Conservation (phyloP, 2,329 filamentous ascomycete genomes). For the Pseudocercospora macadamiae region DNA sequence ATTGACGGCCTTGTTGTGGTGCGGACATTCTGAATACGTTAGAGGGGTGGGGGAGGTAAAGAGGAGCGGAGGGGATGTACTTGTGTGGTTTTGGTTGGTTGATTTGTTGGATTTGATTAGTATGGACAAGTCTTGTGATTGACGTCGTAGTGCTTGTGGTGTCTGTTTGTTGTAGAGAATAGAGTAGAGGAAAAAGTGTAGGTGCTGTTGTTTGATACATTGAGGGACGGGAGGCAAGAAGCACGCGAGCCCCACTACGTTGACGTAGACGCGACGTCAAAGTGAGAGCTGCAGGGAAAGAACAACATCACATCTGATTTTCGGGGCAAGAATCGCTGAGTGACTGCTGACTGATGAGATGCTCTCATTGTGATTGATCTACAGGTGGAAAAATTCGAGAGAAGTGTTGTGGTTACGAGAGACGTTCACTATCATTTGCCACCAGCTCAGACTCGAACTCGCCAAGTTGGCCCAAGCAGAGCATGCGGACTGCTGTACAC, state of each 20-base stretch:
- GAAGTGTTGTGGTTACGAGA: too few species aligned
- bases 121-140: too few species aligned
- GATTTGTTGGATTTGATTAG: too few species aligned
- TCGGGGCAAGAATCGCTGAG: background rate
- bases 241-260: constrained; percentile 6
- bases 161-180: too few species aligned
- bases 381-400: too few species aligned
- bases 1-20: constrained; percentile 68
- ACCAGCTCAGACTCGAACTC: too few species aligned
- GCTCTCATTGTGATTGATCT: background rate
- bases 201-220: background rate
- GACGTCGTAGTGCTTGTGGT: background rate
- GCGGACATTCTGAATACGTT: constrained; percentile 62
- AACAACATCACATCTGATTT: background rate
- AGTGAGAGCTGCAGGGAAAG: background rate
- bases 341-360: constrained; percentile 10
- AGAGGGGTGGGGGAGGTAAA: background rate
- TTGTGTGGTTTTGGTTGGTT: background rate
- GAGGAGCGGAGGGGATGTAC: background rate
- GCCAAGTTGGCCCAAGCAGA: too few species aligned
- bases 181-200: background rate
- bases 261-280: constrained; percentile 8
- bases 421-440: too few species aligned
- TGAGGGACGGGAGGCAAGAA: too few species aligned
- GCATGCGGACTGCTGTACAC: too few species aligned